A percentile compares a stretch with the other conserved stretches of the same genome.
Conservation (phyloP, 805 yeast species). For the Hermanozyma aechmeae region DNA sequence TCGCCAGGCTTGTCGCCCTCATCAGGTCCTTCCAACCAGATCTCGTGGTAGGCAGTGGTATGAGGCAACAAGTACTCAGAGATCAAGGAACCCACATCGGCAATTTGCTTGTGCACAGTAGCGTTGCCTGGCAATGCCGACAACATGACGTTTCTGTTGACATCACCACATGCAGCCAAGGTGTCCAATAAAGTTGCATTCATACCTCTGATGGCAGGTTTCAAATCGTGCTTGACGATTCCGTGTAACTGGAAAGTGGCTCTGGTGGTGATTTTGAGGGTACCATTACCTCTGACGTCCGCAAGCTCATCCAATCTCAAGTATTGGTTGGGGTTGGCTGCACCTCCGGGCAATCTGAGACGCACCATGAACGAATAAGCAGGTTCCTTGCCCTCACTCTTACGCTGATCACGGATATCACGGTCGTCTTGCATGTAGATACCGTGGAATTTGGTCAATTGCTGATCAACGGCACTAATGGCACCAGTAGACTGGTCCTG, state of each 20-base stretch:
- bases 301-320: constrained; percentile 75
- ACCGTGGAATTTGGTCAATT: constrained; percentile 94
- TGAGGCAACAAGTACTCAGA: constrained; percentile 80
- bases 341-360: constrained; percentile 91
- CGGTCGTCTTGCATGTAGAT: constrained; percentile 98
- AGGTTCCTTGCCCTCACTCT: constrained; percentile 88
- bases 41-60: constrained; percentile 94
- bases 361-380: constrained; percentile 97
- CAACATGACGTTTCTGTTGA: constrained; percentile 89
- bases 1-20: constrained; percentile 61
- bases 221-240: constrained; percentile 79
- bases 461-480: constrained; percentile 83
- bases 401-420: constrained; percentile 88
- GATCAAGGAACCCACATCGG: constrained; percentile 50
- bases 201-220: constrained; percentile 88
- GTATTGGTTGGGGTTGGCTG: constrained; percentile 84
- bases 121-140: constrained; percentile 85
- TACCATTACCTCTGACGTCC: constrained; percentile 80
- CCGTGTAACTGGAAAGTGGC: constrained; percentile 97
- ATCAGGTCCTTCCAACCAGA: constrained; percentile 88
- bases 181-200: constrained; percentile 87
- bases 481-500: constrained; percentile 81
- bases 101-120: constrained; percentile 69
- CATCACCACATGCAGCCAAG: constrained; percentile 97
- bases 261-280: constrained; percentile 89